phyloP scores from a whole-genome alignment of 495 filamentous ascomycete species.

The Apodospora peruviana region DNA sequence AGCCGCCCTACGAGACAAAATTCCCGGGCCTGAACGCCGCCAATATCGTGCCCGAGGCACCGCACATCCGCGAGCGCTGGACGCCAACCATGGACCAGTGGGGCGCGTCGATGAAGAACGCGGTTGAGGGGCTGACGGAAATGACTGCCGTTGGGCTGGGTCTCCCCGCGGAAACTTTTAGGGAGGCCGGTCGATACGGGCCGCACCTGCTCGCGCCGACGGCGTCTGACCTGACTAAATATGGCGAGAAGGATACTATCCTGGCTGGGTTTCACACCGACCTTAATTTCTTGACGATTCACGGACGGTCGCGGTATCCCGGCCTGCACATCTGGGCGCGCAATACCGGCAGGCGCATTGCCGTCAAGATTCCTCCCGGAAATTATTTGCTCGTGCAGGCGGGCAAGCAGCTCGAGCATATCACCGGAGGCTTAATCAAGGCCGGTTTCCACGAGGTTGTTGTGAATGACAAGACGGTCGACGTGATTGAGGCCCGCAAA shows the following conservation, averaged over 20 bases:
- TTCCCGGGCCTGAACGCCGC: constrained; percentile 42
- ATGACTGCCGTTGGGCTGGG: constrained; percentile 46
- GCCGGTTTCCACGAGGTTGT: constrained; percentile 51
- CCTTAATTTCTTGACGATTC: constrained; percentile 51
- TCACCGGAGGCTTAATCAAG: constrained; percentile 47
- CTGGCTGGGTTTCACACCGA: constrained; percentile 50
- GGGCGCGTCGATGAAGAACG: constrained; percentile 47
- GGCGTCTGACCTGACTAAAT: constrained; percentile 42
- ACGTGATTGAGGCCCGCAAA: constrained; percentile 29
- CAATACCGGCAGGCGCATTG: constrained; percentile 44
- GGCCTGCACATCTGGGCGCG: constrained; percentile 50
- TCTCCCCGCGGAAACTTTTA: constrained; percentile 38
- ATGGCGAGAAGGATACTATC: constrained; percentile 44
- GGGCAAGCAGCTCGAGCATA: constrained; percentile 49
- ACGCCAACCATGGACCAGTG: constrained; percentile 40
- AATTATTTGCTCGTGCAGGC: constrained; percentile 47
- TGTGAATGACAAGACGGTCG: constrained; percentile 39
- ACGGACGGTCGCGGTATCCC: constrained; percentile 48
- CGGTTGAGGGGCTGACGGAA: constrained; percentile 44
- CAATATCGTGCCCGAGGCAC: constrained; percentile 37
- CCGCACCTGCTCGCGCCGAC: constrained; percentile 48
- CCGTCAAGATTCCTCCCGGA: constrained; percentile 43
- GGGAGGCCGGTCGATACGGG: constrained; percentile 44
- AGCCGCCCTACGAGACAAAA: constrained; percentile 38
- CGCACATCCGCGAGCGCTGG: constrained; percentile 39